Conservation (phyloP, 257 asterid species). For the Thymus quinquecostatus region DNA sequence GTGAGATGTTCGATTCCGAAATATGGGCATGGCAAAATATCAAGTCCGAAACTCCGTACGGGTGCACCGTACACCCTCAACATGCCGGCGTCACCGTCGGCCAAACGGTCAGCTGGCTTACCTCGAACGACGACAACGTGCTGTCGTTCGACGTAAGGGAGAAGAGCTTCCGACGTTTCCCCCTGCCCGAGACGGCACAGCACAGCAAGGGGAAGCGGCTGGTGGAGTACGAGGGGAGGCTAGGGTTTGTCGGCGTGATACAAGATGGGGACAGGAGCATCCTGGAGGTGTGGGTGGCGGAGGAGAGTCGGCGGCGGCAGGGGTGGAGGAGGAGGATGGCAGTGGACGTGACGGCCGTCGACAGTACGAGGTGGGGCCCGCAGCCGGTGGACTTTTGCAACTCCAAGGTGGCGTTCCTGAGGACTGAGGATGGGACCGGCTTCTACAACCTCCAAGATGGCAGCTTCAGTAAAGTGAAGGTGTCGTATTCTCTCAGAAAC, state of each 20-base stretch:
- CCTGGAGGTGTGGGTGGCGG: neutral
- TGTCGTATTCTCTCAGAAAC: neutral
- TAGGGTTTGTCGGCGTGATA: neutral
- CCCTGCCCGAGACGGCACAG: neutral
- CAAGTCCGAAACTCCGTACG: neutral
- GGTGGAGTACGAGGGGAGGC: neutral
- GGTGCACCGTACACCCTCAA: rapidly evolving
- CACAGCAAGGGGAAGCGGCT: neutral
- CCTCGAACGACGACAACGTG: neutral
- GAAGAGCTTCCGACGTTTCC: neutral
- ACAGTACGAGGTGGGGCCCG: neutral
- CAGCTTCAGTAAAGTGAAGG: neutral
- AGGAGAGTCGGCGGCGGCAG: neutral
- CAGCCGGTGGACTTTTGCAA: neutral
- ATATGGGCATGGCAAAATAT: slow-evolving; percentile 29
- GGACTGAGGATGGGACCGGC: neutral
- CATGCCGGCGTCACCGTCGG: neutral
- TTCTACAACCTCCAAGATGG: neutral
- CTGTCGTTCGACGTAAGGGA: neutral
- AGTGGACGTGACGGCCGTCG: neutral
- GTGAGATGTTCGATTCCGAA: slow-evolving; percentile 38
- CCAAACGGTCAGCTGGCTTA: neutral
- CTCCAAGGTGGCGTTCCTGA: neutral
- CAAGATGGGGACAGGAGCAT: neutral
- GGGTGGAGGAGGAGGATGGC: neutral